Evolutionary conservation across 1,284 basidiomycete genomes (phyloP), one percentile per base, ranked within the genome.

Genomic region (Ustanciosporium gigantosporum): DNA sequence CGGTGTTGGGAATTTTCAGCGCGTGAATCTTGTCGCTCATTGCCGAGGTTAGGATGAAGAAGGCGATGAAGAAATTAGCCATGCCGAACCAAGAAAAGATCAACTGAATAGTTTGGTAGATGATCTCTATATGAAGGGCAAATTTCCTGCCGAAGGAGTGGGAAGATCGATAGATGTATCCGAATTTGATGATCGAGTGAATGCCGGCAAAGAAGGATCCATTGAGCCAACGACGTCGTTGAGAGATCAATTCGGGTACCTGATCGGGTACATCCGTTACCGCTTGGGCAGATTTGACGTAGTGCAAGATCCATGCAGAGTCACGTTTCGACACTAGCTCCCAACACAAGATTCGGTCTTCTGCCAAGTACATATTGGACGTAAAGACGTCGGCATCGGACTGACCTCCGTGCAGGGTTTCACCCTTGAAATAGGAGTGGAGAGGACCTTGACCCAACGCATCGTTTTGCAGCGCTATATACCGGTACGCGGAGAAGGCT

Each of bases 341-440:
- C 66, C 71, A 75, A 42, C 73, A 66, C 44, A 76, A 32, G 46
- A 76, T 75, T 11, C 73, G 74, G 47, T 76, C 74, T 37, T 74
- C 72, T 22, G 72, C 72, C 2, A 74, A 62, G 36, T 73, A 76
- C 74, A 76, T 75, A 53, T 76, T 76, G 36, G 60, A 65, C 14
- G 68, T 71, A 23, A 76, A 76, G 17, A 75, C 74, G 48, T 75
- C 74, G 2, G 69, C 70, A 19, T 76, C 69, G 20, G 65, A 61
- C 15, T 58, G 52, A 8, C 50, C 64, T 29, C 66, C 53, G 48
- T 68, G 48, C 66, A 68, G 86, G 90, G 87, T 78, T 87, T 92
- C 82, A 20, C 93, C 92, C 32, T 92, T 80, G 82, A 97, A 97
- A 80, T 96, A 97, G 77, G 93, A 90, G 65, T 90, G 87, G 56